Base-by-base conservation (phyloP, 495 filamentous ascomycete species). In the Aspergillus incahuasiensis region DNA sequence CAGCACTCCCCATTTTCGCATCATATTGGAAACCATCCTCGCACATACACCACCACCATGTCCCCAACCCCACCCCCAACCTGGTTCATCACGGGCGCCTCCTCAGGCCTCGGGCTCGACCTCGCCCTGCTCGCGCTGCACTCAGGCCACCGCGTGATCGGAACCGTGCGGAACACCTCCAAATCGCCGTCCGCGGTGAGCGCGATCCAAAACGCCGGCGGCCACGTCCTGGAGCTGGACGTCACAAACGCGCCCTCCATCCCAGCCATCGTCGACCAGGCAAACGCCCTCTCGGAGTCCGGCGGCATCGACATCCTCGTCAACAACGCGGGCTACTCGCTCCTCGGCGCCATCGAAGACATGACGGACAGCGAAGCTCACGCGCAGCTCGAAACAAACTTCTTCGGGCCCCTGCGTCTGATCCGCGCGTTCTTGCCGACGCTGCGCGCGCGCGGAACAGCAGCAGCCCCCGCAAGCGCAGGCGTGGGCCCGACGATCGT, bases 21-120 rank as follows among this genome's bases (percentile, higher is more conserved):
- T n/a, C n/a, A n/a, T n/a, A n/a, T n/a, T n/a, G n/a, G n/a, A n/a
- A n/a, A n/a, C n/a, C n/a, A n/a, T n/a, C n/a, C n/a, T n/a, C n/a
- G n/a, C 7, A 35, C 6, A 11, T 12, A 35, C 34, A 11, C 13
- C 34, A 12, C 9, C 34, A 35, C 34, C 34, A 35, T 12, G 13
- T 28, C 25, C 34, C 34, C 7, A 35, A 35, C 45, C 41, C 41
- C 42, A 38, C 16, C 53, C 21, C 44, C 22, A 24, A 28, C 40
- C 16, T 83, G 74, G 72, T 68, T 83, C 60, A 81, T 83, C 67
- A 78, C 73, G 6, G 79, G 73, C 51, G 67, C 71, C 41, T 77
- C 76, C 35, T 74, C 70, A 13, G 80, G 79, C 55, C 78, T 83
- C 63, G 79, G 80, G 45, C 51, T 60, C 2, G 61, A 68, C 25